A percentile compares a stretch with the other conserved stretches of the same genome.
Conservation (phyloP, 148 eudicot species). For the Chenopodium formosanum region DNA sequence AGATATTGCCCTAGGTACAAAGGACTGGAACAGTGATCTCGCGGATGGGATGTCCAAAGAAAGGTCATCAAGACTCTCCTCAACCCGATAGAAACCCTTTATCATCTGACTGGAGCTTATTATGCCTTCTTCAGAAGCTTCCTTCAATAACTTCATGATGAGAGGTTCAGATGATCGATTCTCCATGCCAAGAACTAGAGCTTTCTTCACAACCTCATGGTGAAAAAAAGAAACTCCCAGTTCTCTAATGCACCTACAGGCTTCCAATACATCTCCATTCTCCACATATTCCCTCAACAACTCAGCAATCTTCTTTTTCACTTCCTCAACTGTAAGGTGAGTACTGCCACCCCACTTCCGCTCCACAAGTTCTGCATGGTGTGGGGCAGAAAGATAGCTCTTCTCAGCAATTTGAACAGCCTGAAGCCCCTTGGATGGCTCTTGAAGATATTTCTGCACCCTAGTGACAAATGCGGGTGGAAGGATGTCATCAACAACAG, state of each 20-base stretch:
- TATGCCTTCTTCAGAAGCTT: slow-evolving; percentile 84
- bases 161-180: slow-evolving; percentile 56
- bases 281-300: slow-evolving; percentile 77
- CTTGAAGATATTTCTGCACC: slow-evolving; percentile 59
- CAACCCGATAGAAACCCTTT: slow-evolving; percentile 74
- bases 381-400: slow-evolving; percentile 98
- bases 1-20: slow-evolving; percentile 67
- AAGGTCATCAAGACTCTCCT: slow-evolving; percentile 91
- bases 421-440: slow-evolving; percentile 66
- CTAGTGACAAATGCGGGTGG: slow-evolving; percentile 83
- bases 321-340: slow-evolving; percentile 85
- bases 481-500: slow-evolving; percentile 93
- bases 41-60: slow-evolving; percentile 90
- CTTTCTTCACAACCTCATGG: slow-evolving; percentile 93
- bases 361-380: slow-evolving; percentile 96
- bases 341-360: slow-evolving; percentile 94
- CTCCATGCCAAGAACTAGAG: slow-evolving; percentile 86
- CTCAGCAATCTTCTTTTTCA: slow-evolving; percentile 79
- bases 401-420: slow-evolving; percentile 86
- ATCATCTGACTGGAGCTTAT: slow-evolving; percentile 90
- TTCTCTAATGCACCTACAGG: slow-evolving; percentile 88
- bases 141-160: slow-evolving; percentile 66
- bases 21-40: slow-evolving; percentile 48
- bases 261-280: slow-evolving; percentile 79
- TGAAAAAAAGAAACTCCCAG: slow-evolving; percentile 86